Evolutionary conservation across 148 eudicot species (phyloP).

Genomic region (Beta vulgaris): DNA sequence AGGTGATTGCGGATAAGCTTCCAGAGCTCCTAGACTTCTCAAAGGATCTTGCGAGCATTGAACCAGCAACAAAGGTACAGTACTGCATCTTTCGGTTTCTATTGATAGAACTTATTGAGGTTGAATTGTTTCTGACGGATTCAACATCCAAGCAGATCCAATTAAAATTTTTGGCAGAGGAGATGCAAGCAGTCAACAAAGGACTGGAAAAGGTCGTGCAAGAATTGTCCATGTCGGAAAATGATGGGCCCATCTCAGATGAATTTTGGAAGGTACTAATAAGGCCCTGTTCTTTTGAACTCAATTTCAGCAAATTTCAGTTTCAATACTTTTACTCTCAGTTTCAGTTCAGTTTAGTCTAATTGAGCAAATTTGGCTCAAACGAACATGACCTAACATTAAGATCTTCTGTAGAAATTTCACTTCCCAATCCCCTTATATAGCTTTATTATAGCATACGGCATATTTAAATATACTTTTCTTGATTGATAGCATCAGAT

Average conservation of each 20-base stretch:
- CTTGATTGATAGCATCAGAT: not conserved
- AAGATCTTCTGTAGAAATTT: not conserved
- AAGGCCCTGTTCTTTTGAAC: too few species aligned
- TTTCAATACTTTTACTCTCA: too few species aligned
- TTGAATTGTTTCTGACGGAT: constrained; percentile 15
- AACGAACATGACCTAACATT: too few species aligned
- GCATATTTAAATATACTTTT: not conserved
- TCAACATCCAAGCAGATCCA: constrained; percentile 55
- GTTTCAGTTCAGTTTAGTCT: too few species aligned
- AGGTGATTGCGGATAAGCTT: constrained; percentile 78
- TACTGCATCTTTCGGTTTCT: constrained; percentile 5
- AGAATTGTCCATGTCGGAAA: constrained; percentile 67
- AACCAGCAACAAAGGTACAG: constrained; percentile 81
- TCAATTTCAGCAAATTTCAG: too few species aligned
- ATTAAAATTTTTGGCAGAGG: constrained; percentile 76
- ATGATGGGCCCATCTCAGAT: constrained; percentile 66
- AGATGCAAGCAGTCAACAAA: constrained; percentile 90
- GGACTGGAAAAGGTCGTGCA: constrained; percentile 80
- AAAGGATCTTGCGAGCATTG: constrained; percentile 73
- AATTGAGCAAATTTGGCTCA: too few species aligned
- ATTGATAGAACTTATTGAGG: not conserved
- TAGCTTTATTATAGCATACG: not conserved
- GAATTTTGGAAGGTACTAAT: constrained; percentile 59
- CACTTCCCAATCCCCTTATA: not conserved
- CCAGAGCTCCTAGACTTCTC: constrained; percentile 84